A percentile compares a stretch with the other conserved stretches of the same genome.
phyloP scores from a whole-genome alignment of 345 rosid species.

The Camelina neglecta region DNA sequence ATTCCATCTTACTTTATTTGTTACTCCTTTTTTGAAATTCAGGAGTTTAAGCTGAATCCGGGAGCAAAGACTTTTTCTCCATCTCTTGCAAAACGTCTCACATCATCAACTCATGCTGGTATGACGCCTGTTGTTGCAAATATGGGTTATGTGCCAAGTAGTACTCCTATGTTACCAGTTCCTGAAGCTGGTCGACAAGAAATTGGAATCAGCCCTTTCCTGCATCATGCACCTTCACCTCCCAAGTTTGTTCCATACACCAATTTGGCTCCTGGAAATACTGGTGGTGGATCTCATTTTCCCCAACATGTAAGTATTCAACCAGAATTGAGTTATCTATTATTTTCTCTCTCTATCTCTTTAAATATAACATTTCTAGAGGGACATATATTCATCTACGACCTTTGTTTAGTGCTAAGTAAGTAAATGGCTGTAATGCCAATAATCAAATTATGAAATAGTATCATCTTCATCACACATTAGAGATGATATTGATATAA shows the following conservation, averaged over 20 bases:
- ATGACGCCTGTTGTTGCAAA: slow-evolving; percentile 51
- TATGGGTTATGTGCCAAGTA: slow-evolving; percentile 57
- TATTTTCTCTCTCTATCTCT: not conserved
- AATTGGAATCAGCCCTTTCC: slow-evolving; percentile 57
- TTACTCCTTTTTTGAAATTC: slow-evolving; percentile 25
- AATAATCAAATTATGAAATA: slow-evolving; percentile 2
- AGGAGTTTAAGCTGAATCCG: slow-evolving; percentile 94
- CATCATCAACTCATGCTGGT: slow-evolving; percentile 55
- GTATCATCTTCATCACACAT: slow-evolving; percentile 5
- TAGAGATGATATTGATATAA: not conserved
- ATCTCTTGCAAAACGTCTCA: slow-evolving; percentile 50
- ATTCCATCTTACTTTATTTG: not conserved
- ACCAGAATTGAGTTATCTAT: slow-evolving; percentile 4
- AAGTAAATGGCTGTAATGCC: not conserved
- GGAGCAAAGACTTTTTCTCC: slow-evolving; percentile 85
- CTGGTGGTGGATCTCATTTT: slow-evolving; percentile 54
- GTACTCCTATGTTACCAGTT: slow-evolving; percentile 56
- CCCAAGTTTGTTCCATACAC: slow-evolving; percentile 61
- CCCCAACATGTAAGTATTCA: slow-evolving; percentile 65
- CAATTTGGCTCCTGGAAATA: slow-evolving; percentile 53
- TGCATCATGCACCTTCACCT: slow-evolving; percentile 56
- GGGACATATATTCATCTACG: not conserved
- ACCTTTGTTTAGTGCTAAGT: not conserved
- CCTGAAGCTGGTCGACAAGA: slow-evolving; percentile 60
- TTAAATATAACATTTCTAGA: not conserved